Evolutionary conservation across 768 basidiomycete genomes (phyloP).

Genomic region (Tulasnella sp.): DNA sequence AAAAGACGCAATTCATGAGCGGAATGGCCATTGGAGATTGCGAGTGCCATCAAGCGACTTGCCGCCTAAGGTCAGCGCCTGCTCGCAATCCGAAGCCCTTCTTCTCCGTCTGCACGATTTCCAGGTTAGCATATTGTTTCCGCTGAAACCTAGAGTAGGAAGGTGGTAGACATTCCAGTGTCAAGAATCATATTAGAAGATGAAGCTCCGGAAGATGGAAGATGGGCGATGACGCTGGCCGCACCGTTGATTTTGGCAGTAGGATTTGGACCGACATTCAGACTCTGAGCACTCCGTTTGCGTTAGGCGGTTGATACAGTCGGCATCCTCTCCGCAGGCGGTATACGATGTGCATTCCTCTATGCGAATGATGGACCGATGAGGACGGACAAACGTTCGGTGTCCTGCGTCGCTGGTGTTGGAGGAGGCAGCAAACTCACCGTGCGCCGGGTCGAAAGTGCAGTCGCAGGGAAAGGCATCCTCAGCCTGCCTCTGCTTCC

Average conservation of each 20-base stretch:
- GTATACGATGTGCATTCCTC: constrained; percentile 38
- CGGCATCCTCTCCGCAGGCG: constrained; percentile 82
- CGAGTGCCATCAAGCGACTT: constrained; percentile 33
- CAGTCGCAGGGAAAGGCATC: constrained; percentile 98
- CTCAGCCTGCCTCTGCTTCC: constrained; percentile 79
- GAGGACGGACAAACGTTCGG: constrained; percentile 26
- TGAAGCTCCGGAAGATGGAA: constrained; percentile 13
- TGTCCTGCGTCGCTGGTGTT: background rate
- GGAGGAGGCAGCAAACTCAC: background rate
- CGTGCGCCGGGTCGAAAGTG: constrained; percentile 74
- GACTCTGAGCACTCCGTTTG: constrained; percentile 92
- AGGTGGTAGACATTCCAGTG: constrained; percentile 9
- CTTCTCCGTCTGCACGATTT: constrained; percentile 89
- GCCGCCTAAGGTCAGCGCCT: constrained; percentile 41
- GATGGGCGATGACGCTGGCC: constrained; percentile 33
- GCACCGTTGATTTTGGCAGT: constrained; percentile 93
- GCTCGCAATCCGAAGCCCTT: constrained; percentile 94
- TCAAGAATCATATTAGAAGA: background rate
- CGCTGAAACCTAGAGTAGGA: constrained; percentile 68
- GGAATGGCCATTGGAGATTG: background rate
- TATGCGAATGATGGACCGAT: background rate
- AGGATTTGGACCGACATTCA: constrained; percentile 73
- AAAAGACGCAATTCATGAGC: constrained; percentile 1
- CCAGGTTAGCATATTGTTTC: constrained; percentile 76
- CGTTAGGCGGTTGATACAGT: constrained; percentile 96